Evolutionary conservation across 257 asterid species (phyloP), one percentile per base, ranked within the genome.

Genomic region (Nicotiana sylvestris): DNA sequence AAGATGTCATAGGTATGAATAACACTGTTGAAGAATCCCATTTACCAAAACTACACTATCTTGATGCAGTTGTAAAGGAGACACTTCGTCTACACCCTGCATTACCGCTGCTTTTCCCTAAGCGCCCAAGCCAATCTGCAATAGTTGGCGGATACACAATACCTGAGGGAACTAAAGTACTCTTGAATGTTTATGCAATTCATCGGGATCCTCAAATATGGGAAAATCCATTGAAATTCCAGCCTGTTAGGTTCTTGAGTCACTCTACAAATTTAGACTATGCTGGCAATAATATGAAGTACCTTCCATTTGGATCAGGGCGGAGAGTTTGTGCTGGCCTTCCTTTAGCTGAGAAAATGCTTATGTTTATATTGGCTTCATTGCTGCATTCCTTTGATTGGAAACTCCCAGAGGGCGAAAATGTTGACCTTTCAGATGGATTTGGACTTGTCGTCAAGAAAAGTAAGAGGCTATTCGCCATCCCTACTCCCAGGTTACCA

Each of bases 241-340:
- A 51, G 4, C 91, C 91, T 6, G 88, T 85, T 13, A 77, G 91
- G 66, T 88, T 86, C 76, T 58, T 86, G 79, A 57, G 66, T 16
- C 51, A 17, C 9, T 17, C 33, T 32, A 81, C 70, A 1, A 66
- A 58, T 10, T 70, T 85, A 8, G 91, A 88, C 10, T 86, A 85
- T 21, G 85, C 86, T 67, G 94, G 96, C 4, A 91, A 91, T 77
- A 90, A 92, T 61, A 87, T 89, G 43, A 85, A 80, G 2, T 91
- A 89, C 62, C 82, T 92, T 43, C 97, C 97, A 0, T 91, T 92
- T 33, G 97, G 97, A 9, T 89, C 97, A 0, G 97, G 97, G 0
- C 18, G 94, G 46, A 92, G 97, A 84, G 86, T 91, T 9, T 91
- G 93, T 18, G 94, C 89, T 3, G 88, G 92, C 2, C 56, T 87